Conservation (phyloP, 2,329 filamentous ascomycete genomes). For the Calcarisporium arbuscula region DNA sequence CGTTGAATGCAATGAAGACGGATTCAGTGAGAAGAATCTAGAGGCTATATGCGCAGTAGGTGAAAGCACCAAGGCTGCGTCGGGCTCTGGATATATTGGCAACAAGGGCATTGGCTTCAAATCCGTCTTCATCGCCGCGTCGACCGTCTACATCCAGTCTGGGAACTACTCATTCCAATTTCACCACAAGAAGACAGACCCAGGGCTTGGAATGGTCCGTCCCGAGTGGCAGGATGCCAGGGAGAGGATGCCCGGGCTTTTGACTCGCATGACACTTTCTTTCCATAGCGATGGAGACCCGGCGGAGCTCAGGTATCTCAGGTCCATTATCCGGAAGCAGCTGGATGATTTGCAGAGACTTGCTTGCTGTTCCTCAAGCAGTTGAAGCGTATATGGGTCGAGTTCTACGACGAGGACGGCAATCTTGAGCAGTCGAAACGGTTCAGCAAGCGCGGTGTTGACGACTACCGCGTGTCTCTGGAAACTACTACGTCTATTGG, state of each 20-base stretch:
- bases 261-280: conserved; percentile 32
- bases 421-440: not conserved
- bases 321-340: conserved; percentile 23
- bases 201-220: conserved; percentile 45
- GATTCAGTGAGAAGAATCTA: conserved; percentile 36
- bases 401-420: conserved; percentile 18
- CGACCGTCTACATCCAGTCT: conserved; percentile 37
- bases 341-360: conserved; percentile 29
- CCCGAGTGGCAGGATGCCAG: conserved; percentile 30
- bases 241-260: conserved; percentile 7
- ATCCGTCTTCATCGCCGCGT: conserved; percentile 41
- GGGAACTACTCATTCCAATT: conserved; percentile 39
- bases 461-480: no score
- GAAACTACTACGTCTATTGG: no score
- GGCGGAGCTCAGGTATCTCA: conserved; percentile 9
- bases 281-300: conserved; percentile 23
- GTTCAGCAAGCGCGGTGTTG: no score
- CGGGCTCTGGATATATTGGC: conserved; percentile 39
- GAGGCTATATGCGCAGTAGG: conserved; percentile 39
- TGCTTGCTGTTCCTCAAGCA: conserved; percentile 38
- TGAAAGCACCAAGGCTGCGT: conserved; percentile 37
- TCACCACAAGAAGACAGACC: conserved; percentile 27
- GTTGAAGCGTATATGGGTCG: conserved; percentile 24
- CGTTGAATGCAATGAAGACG: conserved; percentile 45
- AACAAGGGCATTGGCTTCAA: conserved; percentile 49